A percentile compares a stretch with the other conserved stretches of the same genome.
Conservation (phyloP, 495 filamentous ascomycete species). For the Podospora pseudocomata region DNA sequence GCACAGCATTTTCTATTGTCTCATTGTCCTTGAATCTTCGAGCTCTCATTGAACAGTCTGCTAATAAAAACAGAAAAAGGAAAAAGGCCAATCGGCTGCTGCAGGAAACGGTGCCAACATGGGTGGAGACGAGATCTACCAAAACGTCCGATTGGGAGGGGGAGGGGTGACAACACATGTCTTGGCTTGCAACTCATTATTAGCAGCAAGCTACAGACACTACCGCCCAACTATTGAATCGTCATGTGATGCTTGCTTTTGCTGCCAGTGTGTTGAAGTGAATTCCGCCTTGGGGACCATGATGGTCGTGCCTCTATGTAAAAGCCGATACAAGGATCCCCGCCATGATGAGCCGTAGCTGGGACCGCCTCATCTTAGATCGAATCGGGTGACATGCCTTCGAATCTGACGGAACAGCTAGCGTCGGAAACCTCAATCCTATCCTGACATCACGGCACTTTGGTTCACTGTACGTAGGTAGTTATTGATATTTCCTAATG, state of each 20-base stretch:
- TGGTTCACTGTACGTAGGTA: neutral
- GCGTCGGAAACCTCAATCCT: neutral
- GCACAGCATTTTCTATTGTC: neutral
- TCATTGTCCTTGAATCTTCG: neutral
- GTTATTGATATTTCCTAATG: neutral
- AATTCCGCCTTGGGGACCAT: neutral
- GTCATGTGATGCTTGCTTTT: constrained; percentile 2
- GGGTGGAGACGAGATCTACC: neutral
- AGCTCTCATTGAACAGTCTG: neutral
- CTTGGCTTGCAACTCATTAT: neutral
- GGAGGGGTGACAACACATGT: constrained; percentile 9
- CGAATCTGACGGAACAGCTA: neutral
- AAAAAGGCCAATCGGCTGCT: neutral
- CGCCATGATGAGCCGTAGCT: neutral
- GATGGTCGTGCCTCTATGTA: neutral
- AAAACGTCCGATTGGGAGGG: constrained; percentile 2
- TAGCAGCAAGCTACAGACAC: neutral
- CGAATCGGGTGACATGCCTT: constrained; percentile 1
- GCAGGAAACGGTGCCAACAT: neutral
- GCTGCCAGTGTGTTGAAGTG: neutral
- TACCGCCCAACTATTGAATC: constrained; percentile 1
- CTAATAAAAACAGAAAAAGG: neutral
- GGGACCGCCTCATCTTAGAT: neutral
- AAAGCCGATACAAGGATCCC: constrained; percentile 2
- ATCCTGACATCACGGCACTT: neutral